Evolutionary conservation across 495 filamentous ascomycete species (phyloP).

Genomic region (Tuber microsphaerosporum): DNA sequence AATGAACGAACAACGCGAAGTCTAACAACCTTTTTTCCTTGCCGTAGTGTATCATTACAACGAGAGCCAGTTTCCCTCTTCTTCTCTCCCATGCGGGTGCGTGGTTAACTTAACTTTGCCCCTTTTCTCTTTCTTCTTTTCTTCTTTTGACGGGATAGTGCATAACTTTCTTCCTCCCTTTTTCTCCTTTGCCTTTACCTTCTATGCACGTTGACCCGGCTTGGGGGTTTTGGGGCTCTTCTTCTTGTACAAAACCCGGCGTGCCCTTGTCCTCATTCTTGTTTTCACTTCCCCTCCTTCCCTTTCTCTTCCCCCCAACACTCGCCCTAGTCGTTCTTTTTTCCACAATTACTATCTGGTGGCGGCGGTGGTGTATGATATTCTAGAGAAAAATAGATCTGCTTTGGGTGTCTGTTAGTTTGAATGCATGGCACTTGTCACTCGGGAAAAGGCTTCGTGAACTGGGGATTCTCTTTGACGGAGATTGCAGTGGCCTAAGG

Average conservation of each 20-base stretch:
- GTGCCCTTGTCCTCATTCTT: neutral
- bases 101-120: neutral
- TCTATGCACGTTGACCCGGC: neutral
- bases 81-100: neutral
- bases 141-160: neutral
- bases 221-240: neutral
- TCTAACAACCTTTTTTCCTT: neutral
- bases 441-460: too few species aligned
- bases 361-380: neutral
- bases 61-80: neutral
- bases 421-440: neutral
- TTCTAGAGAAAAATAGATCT: neutral
- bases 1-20: slow-evolving; percentile 53
- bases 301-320: neutral
- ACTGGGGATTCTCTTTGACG: too few species aligned
- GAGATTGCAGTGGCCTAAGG: too few species aligned
- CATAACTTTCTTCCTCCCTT: neutral
- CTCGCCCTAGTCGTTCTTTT: neutral
- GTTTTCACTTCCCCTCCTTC: neutral
- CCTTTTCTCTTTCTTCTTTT: neutral
- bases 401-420: neutral
- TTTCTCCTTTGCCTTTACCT: neutral
- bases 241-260: neutral
- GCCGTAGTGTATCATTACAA: neutral
- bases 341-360: neutral